Evolutionary conservation across 108 stramenopile species (phyloP).

Genomic region (Pseudonitzschia multistriata): DNA sequence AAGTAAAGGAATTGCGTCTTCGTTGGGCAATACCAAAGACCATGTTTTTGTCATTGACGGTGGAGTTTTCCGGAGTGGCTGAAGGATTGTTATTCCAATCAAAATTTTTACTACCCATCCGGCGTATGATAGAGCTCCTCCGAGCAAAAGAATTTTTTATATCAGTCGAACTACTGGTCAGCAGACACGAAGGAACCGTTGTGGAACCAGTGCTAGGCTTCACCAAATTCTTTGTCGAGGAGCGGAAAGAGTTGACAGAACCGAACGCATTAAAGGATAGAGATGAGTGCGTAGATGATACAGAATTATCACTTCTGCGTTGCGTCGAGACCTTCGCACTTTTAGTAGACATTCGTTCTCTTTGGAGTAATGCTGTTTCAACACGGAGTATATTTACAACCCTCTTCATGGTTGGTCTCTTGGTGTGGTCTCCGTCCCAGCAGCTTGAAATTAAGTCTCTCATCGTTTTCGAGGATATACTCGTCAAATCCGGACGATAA

Average conservation of each 20-base stretch:
- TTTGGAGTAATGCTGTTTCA: slow-evolving; percentile 1
- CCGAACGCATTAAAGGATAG: background rate
- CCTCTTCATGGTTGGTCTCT: slow-evolving; percentile 45
- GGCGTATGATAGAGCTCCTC: slow-evolving; percentile 6
- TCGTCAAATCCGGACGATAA: slow-evolving; percentile 32
- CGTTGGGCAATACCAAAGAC: background rate
- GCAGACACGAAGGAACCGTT: background rate
- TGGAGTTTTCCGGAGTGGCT: background rate
- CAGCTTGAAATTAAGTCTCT: slow-evolving; percentile 43
- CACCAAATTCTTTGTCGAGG: background rate
- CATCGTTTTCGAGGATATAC: slow-evolving; percentile 34
- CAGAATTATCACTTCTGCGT: background rate
- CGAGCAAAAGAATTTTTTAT: background rate
- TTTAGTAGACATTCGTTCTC: background rate
- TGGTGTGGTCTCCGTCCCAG: slow-evolving; percentile 34
- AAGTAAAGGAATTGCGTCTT: background rate
- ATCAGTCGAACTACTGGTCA: background rate
- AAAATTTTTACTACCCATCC: slow-evolving; percentile 3
- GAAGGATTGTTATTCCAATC: background rate
- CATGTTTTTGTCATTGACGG: background rate
- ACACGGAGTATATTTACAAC: slow-evolving; percentile 35
- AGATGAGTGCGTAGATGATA: background rate
- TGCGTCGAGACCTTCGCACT: background rate
- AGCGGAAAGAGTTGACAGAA: background rate
- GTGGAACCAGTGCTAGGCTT: background rate